Conservation (phyloP, 345 rosid species). For the Lepidium didymum region DNA sequence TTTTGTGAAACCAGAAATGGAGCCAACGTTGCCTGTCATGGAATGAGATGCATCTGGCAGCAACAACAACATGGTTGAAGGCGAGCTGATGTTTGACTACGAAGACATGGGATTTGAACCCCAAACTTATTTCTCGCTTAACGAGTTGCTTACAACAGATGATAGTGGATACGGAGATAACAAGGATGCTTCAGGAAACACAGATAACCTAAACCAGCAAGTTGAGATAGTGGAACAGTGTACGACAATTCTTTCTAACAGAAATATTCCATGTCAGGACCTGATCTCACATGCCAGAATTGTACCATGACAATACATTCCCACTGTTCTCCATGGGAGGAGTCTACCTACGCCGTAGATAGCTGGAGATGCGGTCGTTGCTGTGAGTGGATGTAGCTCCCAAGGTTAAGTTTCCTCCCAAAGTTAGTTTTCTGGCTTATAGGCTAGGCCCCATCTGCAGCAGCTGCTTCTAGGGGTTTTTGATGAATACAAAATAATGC, state of each 20-base stretch:
- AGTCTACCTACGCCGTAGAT: slow-evolving; percentile 30
- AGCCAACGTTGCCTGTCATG: slow-evolving; percentile 29
- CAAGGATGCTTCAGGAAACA: slow-evolving; percentile 12
- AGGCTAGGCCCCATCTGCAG: slow-evolving; percentile 14
- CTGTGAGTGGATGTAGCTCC: slow-evolving; percentile 58
- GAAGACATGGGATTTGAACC: slow-evolving; percentile 96
- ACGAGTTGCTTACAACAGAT: slow-evolving; percentile 67
- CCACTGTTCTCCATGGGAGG: slow-evolving; percentile 76
- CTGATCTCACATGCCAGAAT: slow-evolving; percentile 54
- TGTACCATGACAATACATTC: slow-evolving; percentile 60
- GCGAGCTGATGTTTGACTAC: slow-evolving; percentile 47
- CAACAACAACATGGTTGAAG: slow-evolving; percentile 8
- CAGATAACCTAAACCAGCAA: slow-evolving; percentile 32
- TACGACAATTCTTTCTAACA: neutral
- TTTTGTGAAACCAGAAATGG: slow-evolving; percentile 25
- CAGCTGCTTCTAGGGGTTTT: slow-evolving; percentile 1
- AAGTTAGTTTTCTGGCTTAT: neutral
- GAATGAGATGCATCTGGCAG: slow-evolving; percentile 49
- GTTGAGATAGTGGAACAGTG: slow-evolving; percentile 22
- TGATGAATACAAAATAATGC: neutral
- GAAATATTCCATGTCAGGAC: slow-evolving; percentile 40
- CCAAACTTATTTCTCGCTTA: slow-evolving; percentile 88
- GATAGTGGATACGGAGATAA: slow-evolving; percentile 40
- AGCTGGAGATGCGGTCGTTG: slow-evolving; percentile 86
- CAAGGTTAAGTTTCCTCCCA: neutral